phyloP scores from a whole-genome alignment of 352 stramenopile genomes.

The Globisporangium solare region DNA sequence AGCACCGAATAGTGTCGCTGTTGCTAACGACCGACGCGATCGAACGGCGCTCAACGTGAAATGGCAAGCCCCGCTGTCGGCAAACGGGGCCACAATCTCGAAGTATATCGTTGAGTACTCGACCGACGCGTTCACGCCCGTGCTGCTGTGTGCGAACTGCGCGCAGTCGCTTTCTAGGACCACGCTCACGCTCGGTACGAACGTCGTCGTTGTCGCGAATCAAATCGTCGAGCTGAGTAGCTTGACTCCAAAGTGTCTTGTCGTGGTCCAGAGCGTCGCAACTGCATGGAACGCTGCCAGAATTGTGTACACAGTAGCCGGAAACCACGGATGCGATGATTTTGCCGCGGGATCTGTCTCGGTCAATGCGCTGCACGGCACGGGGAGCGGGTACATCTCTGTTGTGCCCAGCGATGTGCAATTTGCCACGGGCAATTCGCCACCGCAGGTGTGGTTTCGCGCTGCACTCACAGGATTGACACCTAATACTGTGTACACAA shows the following conservation, averaged over 20 bases:
- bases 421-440: constrained; percentile 2
- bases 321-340: constrained; percentile 63
- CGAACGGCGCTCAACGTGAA: constrained; percentile 79
- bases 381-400: constrained; percentile 34
- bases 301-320: constrained; percentile 40
- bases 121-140: constrained; percentile 36
- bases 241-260: constrained; percentile 38
- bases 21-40: constrained; percentile 78
- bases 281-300: constrained; percentile 30
- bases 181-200: constrained; percentile 29
- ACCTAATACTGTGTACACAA: constrained; percentile 61
- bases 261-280: constrained; percentile 33
- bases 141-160: constrained; percentile 45
- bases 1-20: constrained; percentile 64
- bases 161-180: constrained; percentile 29
- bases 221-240: constrained; percentile 45
- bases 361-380: constrained; percentile 41
- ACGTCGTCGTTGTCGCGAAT: constrained; percentile 26
- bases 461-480: constrained; percentile 28
- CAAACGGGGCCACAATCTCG: constrained; percentile 61
- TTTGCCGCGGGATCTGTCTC: constrained; percentile 31
- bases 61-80: constrained; percentile 64
- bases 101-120: constrained; percentile 89
- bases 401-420: constrained; percentile 18
- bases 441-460: constrained; percentile 15